Evolutionary conservation across 1,284 basidiomycete genomes (phyloP), one percentile per base, ranked within the genome.

Genomic region (Ustilago vetiveriae): DNA sequence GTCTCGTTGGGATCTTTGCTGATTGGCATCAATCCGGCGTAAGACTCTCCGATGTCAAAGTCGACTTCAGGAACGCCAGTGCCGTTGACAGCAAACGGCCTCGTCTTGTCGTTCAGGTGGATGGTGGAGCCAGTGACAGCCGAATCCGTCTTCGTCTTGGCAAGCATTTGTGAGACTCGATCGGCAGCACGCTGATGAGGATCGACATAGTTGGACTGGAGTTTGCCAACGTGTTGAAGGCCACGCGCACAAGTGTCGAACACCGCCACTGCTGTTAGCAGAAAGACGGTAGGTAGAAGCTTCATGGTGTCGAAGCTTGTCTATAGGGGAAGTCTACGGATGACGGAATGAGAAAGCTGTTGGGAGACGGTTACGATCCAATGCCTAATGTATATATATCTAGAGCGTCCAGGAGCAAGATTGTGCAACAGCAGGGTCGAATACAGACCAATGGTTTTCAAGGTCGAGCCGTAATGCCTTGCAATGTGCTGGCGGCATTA

Each of bases 1-100:
- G 39, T 48, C 33, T 76, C 69, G 29, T 72, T 38, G 6, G 51
- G 27, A 4, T 53, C 24, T 3, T 32, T 33, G 21, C 58, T 60
- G 55, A 79, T 70, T 4, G 75, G 77, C 35, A 79, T 21, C 21
- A 64, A 33, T 8, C 77, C 77, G 17, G 77, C 77, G 50, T 74
- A 79, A 11, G 71, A 72, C 24, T 70, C 60, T 14, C 59, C 56
- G 8, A 76, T 45, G 46, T 65, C 49, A 38, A 76, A 78, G 21
- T 62, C 45, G 44, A 79, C 49, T 1, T 72, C 72, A 6, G 75
- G 74, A 3, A 79, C 30, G 8, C 65, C 41, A 10, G 63, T 58
- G 17, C 65, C 65, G 27, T 68, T 57, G 49, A 68, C 65, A 6
- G 14, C 35, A 27, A 68, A 68, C 11, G 42, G 53, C 36, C 45